Percentiles rank a stretch among this genome's conserved stretches.
phyloP scores from a whole-genome alignment of 2,329 filamentous ascomycete species.

The Alternaria arborescens region DNA sequence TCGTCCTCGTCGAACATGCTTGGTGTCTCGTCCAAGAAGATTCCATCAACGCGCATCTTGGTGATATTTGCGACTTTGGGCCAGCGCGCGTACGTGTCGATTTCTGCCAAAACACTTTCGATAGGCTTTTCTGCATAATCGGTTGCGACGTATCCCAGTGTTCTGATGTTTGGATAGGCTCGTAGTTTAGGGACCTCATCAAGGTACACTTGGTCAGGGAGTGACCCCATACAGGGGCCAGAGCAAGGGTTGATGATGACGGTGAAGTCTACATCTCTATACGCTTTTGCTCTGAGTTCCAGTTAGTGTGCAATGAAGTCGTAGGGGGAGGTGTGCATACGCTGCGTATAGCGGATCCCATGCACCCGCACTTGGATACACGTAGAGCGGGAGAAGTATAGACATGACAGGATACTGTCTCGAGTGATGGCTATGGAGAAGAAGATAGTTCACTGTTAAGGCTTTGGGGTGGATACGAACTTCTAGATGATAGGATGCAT shows the following conservation, averaged over 20 bases:
- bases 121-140: conserved; percentile 54
- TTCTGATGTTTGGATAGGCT: conserved; percentile 57
- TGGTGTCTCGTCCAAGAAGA: conserved; percentile 64
- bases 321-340: conserved; percentile 38
- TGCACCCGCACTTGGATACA: conserved; percentile 58
- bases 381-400: conserved; percentile 61
- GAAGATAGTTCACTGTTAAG: not conserved
- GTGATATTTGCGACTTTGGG: conserved; percentile 47
- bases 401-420: conserved; percentile 32
- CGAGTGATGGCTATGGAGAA: not conserved
- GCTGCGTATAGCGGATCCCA: conserved; percentile 60
- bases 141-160: conserved; percentile 62
- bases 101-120: conserved; percentile 50
- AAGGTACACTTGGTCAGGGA: conserved; percentile 41
- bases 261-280: conserved; percentile 60
- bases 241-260: conserved; percentile 61
- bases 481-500: not conserved
- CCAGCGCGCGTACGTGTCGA: conserved; percentile 60
- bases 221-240: conserved; percentile 40
- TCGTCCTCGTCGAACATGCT: conserved; percentile 28
- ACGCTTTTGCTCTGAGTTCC: conserved; percentile 30
- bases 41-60: conserved; percentile 57
- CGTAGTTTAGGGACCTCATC: conserved; percentile 54
- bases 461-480: not conserved
- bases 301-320: not conserved